Conservation (phyloP, 805 yeast genomes). For the Kregervanrija delftensis region DNA sequence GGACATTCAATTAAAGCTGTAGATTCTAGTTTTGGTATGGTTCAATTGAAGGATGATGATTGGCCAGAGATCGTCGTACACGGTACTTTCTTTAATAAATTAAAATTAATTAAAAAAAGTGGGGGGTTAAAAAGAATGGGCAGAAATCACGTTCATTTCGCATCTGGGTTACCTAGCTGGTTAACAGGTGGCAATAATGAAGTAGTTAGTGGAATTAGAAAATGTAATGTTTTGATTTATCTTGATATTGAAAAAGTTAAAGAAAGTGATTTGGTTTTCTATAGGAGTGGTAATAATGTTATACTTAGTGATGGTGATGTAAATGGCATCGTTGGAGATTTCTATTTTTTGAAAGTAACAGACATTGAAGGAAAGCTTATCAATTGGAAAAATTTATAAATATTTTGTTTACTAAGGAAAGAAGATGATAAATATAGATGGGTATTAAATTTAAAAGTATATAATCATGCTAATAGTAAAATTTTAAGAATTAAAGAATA, state of each 20-base stretch:
- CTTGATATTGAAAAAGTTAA: slow-evolving; percentile 48
- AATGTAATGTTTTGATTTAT: slow-evolving; percentile 53
- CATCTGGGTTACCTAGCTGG: slow-evolving; percentile 44
- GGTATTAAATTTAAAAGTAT: no score
- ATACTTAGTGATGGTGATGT: slow-evolving; percentile 57
- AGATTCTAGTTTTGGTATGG: slow-evolving; percentile 29
- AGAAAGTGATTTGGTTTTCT: slow-evolving; percentile 41
- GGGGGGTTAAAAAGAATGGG: slow-evolving; percentile 63
- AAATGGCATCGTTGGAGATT: slow-evolving; percentile 41
- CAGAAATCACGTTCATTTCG: slow-evolving; percentile 83
- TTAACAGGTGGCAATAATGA: slow-evolving; percentile 2
- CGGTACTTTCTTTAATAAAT: slow-evolving; percentile 58
- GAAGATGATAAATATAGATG: no score
- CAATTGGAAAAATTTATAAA: background rate
- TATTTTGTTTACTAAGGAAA: no score
- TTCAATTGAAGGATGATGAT: slow-evolving; percentile 20
- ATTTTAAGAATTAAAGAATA: background rate
- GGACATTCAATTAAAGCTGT: slow-evolving; percentile 69
- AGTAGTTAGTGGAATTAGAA: slow-evolving; percentile 71
- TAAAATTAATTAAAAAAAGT: slow-evolving; percentile 38
- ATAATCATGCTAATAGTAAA: background rate
- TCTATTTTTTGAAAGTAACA: slow-evolving; percentile 33
- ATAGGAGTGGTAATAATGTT: slow-evolving; percentile 67
- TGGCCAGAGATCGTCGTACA: slow-evolving; percentile 61
- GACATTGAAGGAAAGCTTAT: slow-evolving; percentile 12